Conservation (phyloP, 352 stramenopile species). For the Phytopythium sindhum region DNA sequence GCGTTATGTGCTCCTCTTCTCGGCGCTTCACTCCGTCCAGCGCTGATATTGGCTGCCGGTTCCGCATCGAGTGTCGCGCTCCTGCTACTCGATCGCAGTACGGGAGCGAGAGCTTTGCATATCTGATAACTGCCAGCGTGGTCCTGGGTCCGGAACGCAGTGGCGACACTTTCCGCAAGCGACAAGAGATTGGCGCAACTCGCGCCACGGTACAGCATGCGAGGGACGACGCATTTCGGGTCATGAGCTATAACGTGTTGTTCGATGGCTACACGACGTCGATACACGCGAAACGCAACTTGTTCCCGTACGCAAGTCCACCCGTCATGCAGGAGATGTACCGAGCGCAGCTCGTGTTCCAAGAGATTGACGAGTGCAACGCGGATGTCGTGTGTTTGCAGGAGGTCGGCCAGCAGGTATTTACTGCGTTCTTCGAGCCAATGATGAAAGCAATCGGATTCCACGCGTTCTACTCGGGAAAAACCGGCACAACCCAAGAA, state of each 20-base stretch:
- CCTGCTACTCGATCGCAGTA: conserved; percentile 28
- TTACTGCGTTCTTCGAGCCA: conserved; percentile 49
- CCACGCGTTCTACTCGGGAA: conserved; percentile 50
- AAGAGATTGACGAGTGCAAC: conserved; percentile 66
- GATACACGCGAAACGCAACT: conserved; percentile 39
- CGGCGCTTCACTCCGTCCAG: conserved; percentile 38
- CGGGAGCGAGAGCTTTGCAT: conserved; percentile 31
- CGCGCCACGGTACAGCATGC: conserved; percentile 14
- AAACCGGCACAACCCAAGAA: conserved; percentile 67
- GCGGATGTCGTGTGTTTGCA: conserved; percentile 68
- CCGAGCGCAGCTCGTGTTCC: conserved; percentile 68
- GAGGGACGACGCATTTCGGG: conserved; percentile 38
- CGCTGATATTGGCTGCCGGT: conserved; percentile 37
- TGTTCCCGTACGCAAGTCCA: conserved; percentile 59
- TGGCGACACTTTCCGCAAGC: conserved; percentile 36
- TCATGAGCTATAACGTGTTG: conserved; percentile 84
- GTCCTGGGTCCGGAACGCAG: conserved; percentile 40
- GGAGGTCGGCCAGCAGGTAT: conserved; percentile 66
- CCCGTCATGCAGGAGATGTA: conserved; percentile 55
- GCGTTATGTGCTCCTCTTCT: conserved; percentile 14
- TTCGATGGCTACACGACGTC: conserved; percentile 72
- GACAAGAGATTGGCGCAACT: conserved; percentile 17
- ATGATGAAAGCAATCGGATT: conserved; percentile 53
- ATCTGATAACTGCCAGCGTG: conserved; percentile 32
- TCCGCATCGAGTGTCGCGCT: conserved; percentile 56